Evolutionary conservation across 768 basidiomycete species (phyloP).

Genomic region (Podaxis sp.): DNA sequence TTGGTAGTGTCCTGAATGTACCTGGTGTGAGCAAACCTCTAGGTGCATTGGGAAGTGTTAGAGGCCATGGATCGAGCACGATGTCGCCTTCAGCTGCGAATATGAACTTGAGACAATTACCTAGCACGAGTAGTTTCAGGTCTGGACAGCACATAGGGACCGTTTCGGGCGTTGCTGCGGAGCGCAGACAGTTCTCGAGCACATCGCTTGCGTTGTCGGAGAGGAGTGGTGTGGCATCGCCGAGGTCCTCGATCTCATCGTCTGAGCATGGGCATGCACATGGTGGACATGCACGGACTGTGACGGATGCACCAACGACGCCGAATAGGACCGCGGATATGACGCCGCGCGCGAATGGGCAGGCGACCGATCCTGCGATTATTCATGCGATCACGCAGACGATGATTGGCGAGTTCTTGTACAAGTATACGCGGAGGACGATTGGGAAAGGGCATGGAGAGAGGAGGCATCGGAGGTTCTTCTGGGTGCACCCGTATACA

Average conservation of each 20-base stretch:
- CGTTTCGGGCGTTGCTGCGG: conserved; percentile 31
- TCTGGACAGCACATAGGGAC: conserved; percentile 62
- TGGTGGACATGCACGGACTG: conserved; percentile 22
- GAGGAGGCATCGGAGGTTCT: conserved; percentile 90
- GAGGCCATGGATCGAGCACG: conserved; percentile 54
- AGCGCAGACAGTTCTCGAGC: conserved; percentile 60
- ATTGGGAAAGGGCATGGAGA: conserved; percentile 92
- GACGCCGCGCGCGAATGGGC: conserved; percentile 39
- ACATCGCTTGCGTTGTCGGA: conserved; percentile 67
- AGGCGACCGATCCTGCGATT: conserved; percentile 80
- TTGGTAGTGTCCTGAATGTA: conserved; percentile 61
- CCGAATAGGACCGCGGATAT: conserved; percentile 48
- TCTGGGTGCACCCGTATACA: conserved; percentile 99
- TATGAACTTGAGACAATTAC: conserved; percentile 54
- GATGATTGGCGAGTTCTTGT: conserved; percentile 99
- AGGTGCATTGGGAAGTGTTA: conserved; percentile 24
- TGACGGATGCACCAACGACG: conserved; percentile 38
- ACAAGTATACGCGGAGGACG: conserved; percentile 91
- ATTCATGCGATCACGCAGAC: conserved; percentile 99
- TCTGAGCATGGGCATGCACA: conserved; percentile 54
- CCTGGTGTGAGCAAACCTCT: conserved; percentile 33
- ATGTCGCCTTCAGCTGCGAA: conserved; percentile 69
- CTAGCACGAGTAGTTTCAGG: conserved; percentile 82
- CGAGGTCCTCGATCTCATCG: conserved; percentile 81
- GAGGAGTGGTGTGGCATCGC: conserved; percentile 37